These are phyloP conservation scores for Metschnikowia proteae DNA, from an alignment of 805 yeast genomes.

Conservation along the genomic window DNA sequence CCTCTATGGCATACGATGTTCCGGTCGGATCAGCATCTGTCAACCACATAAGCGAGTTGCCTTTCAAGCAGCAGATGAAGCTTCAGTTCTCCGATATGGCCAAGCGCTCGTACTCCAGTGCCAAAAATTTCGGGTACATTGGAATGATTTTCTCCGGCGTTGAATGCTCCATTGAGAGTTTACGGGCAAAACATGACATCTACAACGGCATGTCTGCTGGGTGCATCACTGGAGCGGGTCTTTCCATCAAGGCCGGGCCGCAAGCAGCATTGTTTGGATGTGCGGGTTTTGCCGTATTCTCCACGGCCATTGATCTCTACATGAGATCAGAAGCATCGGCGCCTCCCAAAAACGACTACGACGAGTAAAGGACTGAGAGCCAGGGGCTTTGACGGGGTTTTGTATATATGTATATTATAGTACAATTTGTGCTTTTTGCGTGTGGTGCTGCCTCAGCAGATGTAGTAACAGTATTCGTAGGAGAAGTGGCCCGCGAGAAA, in stretches of 20 bases:
- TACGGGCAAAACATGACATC: slow-evolving; percentile 65
- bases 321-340: slow-evolving; percentile 18
- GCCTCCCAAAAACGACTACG: slow-evolving; percentile 89
- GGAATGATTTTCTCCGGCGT: slow-evolving; percentile 22
- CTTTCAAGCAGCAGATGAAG: slow-evolving; percentile 89
- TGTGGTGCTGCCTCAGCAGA: slow-evolving; percentile 22
- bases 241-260: slow-evolving; percentile 91
- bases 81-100: slow-evolving; percentile 92
- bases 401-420: slow-evolving; percentile 10
- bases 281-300: slow-evolving; percentile 96
- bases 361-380: slow-evolving; percentile 32
- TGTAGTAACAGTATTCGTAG: slow-evolving; percentile 40
- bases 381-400: background rate
- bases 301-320: slow-evolving; percentile 56
- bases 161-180: slow-evolving; percentile 20
- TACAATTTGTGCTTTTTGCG: slow-evolving; percentile 5
- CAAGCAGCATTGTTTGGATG: slow-evolving; percentile 89
- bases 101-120: slow-evolving; percentile 77
- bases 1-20: slow-evolving; percentile 75
- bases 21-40: slow-evolving; percentile 58
- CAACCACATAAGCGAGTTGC: slow-evolving; percentile 72
- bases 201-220: slow-evolving; percentile 93
- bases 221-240: slow-evolving; percentile 94
- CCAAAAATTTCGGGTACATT: slow-evolving; percentile 64
- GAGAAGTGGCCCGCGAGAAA: slow-evolving; percentile 28